A percentile compares a stretch with the other conserved stretches of the same genome.
Conservation (phyloP, 495 filamentous ascomycete species). For the Penicillium mononematosum region DNA sequence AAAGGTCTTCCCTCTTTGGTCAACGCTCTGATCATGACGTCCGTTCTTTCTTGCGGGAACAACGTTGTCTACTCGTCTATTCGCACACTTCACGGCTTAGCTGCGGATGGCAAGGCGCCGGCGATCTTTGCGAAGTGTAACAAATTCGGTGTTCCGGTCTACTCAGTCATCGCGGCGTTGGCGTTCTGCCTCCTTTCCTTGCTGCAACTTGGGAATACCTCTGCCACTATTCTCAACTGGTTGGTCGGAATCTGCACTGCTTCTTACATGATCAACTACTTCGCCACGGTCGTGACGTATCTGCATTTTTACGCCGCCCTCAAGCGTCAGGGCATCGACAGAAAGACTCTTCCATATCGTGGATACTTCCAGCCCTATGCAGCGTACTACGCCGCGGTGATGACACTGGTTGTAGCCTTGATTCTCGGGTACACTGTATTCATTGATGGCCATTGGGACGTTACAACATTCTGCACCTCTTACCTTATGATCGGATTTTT, state of each 20-base stretch:
- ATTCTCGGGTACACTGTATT: constrained; percentile 35
- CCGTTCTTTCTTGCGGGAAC: constrained; percentile 51
- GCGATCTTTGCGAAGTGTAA: constrained; percentile 40
- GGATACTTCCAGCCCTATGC: constrained; percentile 37
- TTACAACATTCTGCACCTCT: constrained; percentile 25
- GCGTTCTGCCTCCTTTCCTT: constrained; percentile 42
- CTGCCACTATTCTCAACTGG: constrained; percentile 30
- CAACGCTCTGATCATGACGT: constrained; percentile 50
- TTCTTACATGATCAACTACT: constrained; percentile 36
- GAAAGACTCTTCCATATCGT: constrained; percentile 30
- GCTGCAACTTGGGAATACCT: constrained; percentile 27
- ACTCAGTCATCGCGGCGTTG: constrained; percentile 38
- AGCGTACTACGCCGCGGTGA: constrained; percentile 32
- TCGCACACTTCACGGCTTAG: constrained; percentile 45
- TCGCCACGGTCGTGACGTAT: constrained; percentile 53
- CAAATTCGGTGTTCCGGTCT: constrained; percentile 44
- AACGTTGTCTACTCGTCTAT: constrained; percentile 45
- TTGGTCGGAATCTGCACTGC: constrained; percentile 32
- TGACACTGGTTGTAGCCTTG: constrained; percentile 35
- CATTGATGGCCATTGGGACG: constrained; percentile 27
- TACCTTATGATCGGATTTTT: constrained; percentile 51
- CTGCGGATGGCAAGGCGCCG: constrained; percentile 47
- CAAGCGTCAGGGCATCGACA: constrained; percentile 33
- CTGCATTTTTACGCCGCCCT: constrained; percentile 38
- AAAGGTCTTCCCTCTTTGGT: constrained; percentile 42